These are phyloP conservation scores for Suillus spraguei DNA, from an alignment of 768 basidiomycete genomes.

Conservation along the genomic window DNA sequence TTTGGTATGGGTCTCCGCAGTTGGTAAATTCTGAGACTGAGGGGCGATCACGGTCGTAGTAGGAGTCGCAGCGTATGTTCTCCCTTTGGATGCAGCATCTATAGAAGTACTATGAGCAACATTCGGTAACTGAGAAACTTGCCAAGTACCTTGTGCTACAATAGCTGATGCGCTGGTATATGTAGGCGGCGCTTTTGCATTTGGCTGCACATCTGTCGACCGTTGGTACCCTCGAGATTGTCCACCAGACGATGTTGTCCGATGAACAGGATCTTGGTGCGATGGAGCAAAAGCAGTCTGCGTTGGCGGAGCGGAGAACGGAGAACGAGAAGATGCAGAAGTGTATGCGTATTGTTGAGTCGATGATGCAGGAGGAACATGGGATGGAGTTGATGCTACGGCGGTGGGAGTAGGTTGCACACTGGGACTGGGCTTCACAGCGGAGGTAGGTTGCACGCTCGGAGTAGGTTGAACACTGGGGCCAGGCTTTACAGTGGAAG, in stretches of 20 bases:
- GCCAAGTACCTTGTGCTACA: background rate
- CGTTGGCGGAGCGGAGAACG: slow-evolving; percentile 25
- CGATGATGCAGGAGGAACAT: slow-evolving; percentile 2
- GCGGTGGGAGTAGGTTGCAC: background rate
- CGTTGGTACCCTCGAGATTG: slow-evolving; percentile 29
- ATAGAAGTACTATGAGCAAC: background rate
- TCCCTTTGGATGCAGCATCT: background rate
- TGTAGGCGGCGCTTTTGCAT: slow-evolving; percentile 18
- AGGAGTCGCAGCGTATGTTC: background rate
- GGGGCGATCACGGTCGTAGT: background rate
- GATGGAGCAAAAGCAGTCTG: slow-evolving; percentile 19
- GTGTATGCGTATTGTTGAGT: slow-evolving; percentile 15
- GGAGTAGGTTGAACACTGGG: background rate
- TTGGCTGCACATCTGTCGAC: slow-evolving; percentile 23
- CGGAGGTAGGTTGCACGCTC: background rate
- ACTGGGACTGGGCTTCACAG: background rate
- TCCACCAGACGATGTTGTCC: slow-evolving; percentile 18
- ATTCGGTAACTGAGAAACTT: background rate
- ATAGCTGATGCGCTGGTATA: background rate
- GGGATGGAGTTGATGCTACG: background rate
- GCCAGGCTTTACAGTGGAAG: background rate
- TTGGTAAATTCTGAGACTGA: background rate
- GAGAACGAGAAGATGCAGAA: slow-evolving; percentile 19
- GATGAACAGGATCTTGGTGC: slow-evolving; percentile 21
- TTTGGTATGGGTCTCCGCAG: slow-evolving; percentile 20